These are phyloP conservation scores for Gnaphalium uliginosum DNA, from an alignment of 129 eudicot species.

Conservation along the genomic window DNA sequence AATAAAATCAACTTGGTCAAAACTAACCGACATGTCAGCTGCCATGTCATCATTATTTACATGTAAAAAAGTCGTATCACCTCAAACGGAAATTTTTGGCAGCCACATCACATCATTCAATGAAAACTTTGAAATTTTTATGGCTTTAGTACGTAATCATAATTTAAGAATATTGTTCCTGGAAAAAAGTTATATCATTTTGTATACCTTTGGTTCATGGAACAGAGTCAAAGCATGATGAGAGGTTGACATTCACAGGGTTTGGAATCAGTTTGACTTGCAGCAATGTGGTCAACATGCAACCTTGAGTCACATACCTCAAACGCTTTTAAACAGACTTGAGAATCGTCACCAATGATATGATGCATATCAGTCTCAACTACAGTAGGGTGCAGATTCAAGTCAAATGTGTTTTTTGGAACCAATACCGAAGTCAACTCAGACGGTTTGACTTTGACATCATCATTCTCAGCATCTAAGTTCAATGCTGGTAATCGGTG, in stretches of 20 bases:
- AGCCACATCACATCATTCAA: no score
- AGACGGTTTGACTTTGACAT: conserved; percentile 17
- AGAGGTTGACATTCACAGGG: conserved; percentile 34
- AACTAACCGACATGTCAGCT: no score
- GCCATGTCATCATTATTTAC: no score
- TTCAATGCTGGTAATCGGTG: conserved; percentile 16
- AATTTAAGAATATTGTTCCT: background rate
- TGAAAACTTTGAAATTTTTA: background rate
- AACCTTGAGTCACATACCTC: conserved; percentile 33
- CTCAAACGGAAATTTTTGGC: no score
- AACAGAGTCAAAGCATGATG: conserved; percentile 21
- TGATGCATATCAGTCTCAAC: conserved; percentile 29
- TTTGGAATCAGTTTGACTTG: conserved; percentile 17
- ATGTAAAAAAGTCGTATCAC: no score
- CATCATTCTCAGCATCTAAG: conserved; percentile 19
- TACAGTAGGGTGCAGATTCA: conserved; percentile 27
- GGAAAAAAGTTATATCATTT: background rate
- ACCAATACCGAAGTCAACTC: conserved; percentile 19
- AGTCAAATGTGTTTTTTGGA: conserved; percentile 30
- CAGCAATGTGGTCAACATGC: conserved; percentile 22
- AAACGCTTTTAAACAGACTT: conserved; percentile 8
- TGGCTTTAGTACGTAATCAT: background rate
- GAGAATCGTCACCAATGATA: conserved; percentile 26
- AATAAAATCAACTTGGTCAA: no score
- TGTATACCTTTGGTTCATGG: conserved; percentile 21